phyloP scores from a whole-genome alignment of 371 early-diverging fungal genomes.

The Mortierella sp. region DNA sequence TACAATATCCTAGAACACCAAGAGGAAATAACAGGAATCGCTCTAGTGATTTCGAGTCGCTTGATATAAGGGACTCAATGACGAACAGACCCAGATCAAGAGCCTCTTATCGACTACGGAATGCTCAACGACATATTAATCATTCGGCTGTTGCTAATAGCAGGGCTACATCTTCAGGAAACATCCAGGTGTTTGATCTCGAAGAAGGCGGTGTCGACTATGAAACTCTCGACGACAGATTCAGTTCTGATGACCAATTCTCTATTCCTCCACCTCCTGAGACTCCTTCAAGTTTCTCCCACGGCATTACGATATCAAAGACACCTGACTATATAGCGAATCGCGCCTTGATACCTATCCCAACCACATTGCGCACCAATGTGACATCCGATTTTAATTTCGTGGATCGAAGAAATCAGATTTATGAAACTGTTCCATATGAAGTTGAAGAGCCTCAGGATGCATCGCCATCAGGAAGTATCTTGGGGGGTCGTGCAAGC shows the following conservation, averaged over 20 bases:
- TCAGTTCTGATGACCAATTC: not conserved
- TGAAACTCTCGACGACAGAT: not conserved
- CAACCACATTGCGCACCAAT: not conserved
- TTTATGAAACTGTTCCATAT: not conserved
- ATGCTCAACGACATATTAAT: not conserved
- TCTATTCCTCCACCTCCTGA: not conserved
- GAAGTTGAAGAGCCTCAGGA: conserved; percentile 3
- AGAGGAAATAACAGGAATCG: not conserved
- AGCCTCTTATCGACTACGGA: not conserved
- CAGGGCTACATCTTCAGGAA: no score
- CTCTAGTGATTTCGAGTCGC: no score
- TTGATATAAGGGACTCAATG: not conserved
- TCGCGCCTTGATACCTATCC: not conserved
- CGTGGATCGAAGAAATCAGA: not conserved
- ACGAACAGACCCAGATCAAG: not conserved
- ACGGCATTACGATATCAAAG: not conserved
- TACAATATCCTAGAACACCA: not conserved
- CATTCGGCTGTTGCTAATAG: not conserved
- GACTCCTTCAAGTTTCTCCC: not conserved
- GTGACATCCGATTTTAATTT: not conserved
- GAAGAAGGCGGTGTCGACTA: not conserved
- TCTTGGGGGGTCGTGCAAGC: not conserved
- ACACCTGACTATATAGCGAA: not conserved
- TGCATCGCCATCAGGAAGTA: not conserved
- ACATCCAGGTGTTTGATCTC: not conserved